phyloP scores from a whole-genome alignment of 2,329 filamentous ascomycete species.

The Elsinoe batatas region DNA sequence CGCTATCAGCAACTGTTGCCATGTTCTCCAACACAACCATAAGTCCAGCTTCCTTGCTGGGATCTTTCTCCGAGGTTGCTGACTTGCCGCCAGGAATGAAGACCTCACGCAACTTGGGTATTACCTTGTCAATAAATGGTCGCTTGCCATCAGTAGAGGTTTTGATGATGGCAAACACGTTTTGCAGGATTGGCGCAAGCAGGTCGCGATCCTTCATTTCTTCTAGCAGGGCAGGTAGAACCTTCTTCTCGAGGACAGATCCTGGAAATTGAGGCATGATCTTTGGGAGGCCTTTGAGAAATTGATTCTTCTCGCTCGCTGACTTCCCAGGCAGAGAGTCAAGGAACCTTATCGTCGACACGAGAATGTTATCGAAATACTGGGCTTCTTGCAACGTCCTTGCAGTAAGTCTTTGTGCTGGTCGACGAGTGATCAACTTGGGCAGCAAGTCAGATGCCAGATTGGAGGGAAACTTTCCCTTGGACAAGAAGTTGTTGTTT shows the following conservation, averaged over 20 bases:
- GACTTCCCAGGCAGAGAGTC: slow-evolving; percentile 89
- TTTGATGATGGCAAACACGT: slow-evolving; percentile 81
- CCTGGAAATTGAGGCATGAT: slow-evolving; percentile 88
- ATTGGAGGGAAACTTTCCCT: slow-evolving; percentile 68
- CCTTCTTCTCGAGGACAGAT: slow-evolving; percentile 88
- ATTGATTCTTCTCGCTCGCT: slow-evolving; percentile 78
- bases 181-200: slow-evolving; percentile 74
- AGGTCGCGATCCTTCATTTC: slow-evolving; percentile 90
- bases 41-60: slow-evolving; percentile 74
- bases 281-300: slow-evolving; percentile 77
- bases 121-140: slow-evolving; percentile 72
- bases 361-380: slow-evolving; percentile 94
- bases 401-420: slow-evolving; percentile 78
- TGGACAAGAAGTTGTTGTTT: slow-evolving; percentile 75
- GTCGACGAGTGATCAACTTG: slow-evolving; percentile 73
- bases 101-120: slow-evolving; percentile 74
- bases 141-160: slow-evolving; percentile 67
- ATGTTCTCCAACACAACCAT: slow-evolving; percentile 88
- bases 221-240: slow-evolving; percentile 78
- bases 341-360: slow-evolving; percentile 91
- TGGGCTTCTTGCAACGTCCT: slow-evolving; percentile 88
- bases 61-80: slow-evolving; percentile 60
- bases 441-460: slow-evolving; percentile 68
- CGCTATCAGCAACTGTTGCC: slow-evolving; percentile 64
- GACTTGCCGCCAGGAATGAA: slow-evolving; percentile 50